Conservation (phyloP, 805 yeast species). For the Candida nitratophila region DNA sequence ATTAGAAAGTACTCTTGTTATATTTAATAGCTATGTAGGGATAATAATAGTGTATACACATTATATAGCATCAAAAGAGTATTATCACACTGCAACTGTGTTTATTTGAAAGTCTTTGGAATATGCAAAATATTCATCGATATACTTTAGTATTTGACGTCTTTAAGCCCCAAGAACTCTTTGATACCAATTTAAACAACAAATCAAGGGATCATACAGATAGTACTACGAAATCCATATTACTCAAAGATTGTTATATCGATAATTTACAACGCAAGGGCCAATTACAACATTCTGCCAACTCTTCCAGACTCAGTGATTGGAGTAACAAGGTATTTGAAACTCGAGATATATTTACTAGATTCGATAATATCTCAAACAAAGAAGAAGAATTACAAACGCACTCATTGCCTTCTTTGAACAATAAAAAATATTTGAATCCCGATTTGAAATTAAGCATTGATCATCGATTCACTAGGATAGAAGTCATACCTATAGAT, state of each 20-base stretch:
- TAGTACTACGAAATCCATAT: no score
- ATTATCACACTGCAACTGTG: no score
- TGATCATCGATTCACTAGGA: slow-evolving; percentile 29
- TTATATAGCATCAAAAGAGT: no score
- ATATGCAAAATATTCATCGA: not conserved
- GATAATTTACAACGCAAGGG: slow-evolving; percentile 9
- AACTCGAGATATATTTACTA: slow-evolving; percentile 5
- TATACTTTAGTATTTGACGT: slow-evolving; percentile 23
- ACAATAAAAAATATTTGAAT: no score
- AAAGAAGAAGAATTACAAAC: no score
- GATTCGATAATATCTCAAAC: not conserved
- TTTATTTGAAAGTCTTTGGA: not conserved
- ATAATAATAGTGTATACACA: no score
- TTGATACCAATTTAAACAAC: not conserved
- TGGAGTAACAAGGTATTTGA: slow-evolving; percentile 17
- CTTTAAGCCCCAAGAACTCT: slow-evolving; percentile 17
- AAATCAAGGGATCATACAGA: no score
- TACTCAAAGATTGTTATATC: slow-evolving; percentile 7
- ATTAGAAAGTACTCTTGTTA: no score
- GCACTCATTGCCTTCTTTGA: no score
- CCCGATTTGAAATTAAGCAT: no score
- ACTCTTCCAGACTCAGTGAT: not conserved
- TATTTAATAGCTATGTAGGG: no score
- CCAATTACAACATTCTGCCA: slow-evolving; percentile 9
- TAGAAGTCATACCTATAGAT: slow-evolving; percentile 26